Evolutionary conservation across 2,329 filamentous ascomycete genomes (phyloP).

Genomic region (Diaporthe australafricana): DNA sequence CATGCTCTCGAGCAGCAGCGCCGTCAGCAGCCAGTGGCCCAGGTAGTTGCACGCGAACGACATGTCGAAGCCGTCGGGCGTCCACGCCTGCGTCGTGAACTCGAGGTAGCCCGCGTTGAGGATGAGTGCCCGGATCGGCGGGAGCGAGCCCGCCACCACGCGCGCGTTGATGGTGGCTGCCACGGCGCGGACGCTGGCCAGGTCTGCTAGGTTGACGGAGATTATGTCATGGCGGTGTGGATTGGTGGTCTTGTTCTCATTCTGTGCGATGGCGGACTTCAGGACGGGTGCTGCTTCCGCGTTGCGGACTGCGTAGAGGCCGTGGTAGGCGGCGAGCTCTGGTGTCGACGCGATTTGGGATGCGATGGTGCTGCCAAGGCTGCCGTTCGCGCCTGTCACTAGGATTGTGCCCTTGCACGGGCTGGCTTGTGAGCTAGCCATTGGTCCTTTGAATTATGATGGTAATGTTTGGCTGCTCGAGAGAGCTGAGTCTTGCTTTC

Average conservation of each 20-base stretch:
- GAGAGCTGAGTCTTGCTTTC: too few species aligned
- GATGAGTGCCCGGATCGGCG: constrained; percentile 53
- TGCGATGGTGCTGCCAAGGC: constrained; percentile 51
- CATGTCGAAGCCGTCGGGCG: constrained; percentile 38
- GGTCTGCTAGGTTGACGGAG: constrained; percentile 47
- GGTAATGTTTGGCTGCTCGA: neutral
- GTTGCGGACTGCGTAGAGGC: constrained; percentile 52
- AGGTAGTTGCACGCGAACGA: constrained; percentile 43
- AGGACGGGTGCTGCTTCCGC: constrained; percentile 45
- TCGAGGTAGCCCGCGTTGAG: constrained; percentile 48
- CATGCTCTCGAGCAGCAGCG: constrained; percentile 43
- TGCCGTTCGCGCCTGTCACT: constrained; percentile 54
- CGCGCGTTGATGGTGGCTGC: constrained; percentile 45
- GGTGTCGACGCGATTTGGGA: constrained; percentile 44
- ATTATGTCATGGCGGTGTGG: constrained; percentile 48
- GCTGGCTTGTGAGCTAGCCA: neutral
- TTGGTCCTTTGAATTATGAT: neutral
- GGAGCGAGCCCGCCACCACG: constrained; percentile 48
- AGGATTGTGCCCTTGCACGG: constrained; percentile 46
- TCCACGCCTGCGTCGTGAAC: constrained; percentile 39
- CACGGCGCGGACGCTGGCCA: constrained; percentile 43
- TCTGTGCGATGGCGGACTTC: constrained; percentile 40
- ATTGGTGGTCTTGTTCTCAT: constrained; percentile 27
- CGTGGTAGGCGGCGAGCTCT: constrained; percentile 48
- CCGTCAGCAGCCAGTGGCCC: constrained; percentile 42